Base-by-base conservation (phyloP, 352 stramenopile genomes). In the Pythium biforme region DNA sequence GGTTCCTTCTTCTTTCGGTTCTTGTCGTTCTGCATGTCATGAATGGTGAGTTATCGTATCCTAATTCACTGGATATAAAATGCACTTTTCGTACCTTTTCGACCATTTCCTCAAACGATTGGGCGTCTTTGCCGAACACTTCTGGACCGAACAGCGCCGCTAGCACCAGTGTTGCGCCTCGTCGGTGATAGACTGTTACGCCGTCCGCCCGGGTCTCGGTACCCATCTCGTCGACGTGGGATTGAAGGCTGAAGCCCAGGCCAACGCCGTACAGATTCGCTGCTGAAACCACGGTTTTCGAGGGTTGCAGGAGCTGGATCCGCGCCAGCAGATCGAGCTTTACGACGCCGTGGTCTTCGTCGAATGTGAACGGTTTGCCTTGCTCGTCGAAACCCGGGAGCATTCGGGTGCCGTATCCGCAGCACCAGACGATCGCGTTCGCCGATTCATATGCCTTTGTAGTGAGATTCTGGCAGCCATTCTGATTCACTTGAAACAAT, bases 111-210 rank as follows among this genome's bases (percentile, higher is more conserved):
- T 92, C 81, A 61, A 91, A 94, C 52, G 75, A 86, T 1, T 55
- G 68, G 29, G 59, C 55, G 47, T 82, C 81, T 25, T 57, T 68
- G 27, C 85, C 85, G 68, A 87, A 92, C 17, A 90, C 75, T 12
- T 77, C 69, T 0, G 68, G 17, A 0, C 86, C 82, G 57, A 92
- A 92, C 23, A 90, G 55, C 4, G 77, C 72, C 31, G 84, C 83
- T 23, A 94, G 71, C n/a, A 90, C 78, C n/a, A 92, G 68, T 6
- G 68, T 66, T 7, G 83, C 85, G 12, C 85, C 83, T n/a, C 81
- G 81, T 25, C 83, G 79, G 49, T 90, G 83, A 60, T 96, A 97
- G n/a, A 96, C 84, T 0, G 88, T 92, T 25, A 95, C 81, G 8
- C 86, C 86, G 46, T 96, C 86, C 2, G 87, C 85, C 40, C 83